Evolutionary conservation across 2,329 filamentous ascomycete species (phyloP), one percentile per base, ranked within the genome.

Genomic region (Aureobasidium sp.): DNA sequence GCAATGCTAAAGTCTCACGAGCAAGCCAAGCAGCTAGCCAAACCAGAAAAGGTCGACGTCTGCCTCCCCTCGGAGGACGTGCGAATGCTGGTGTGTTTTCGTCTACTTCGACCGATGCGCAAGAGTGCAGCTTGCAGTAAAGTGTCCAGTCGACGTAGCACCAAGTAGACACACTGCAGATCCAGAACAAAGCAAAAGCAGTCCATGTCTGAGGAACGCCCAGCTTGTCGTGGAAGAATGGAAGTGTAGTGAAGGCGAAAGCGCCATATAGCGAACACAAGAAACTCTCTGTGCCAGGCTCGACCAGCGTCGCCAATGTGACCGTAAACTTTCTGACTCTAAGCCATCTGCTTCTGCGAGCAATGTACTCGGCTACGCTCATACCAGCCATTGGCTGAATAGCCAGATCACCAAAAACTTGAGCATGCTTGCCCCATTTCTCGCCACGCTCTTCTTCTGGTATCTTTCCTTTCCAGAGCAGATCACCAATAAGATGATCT

Each of bases 311-410:
- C 0, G 94, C 95, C 0, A 88, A 79, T 1, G 90, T 82, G 15
- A 99, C 94, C 0, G 93, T 97, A 78, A 91, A 97, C 74, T 99
- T 99, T 50, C 94, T 82, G 1, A 96, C 95, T 6, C 94, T 85
- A 27, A 97, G 79, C 94, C 94, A 99, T 57, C 94, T 84, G 4
- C 92, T 87, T 27, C 94, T 84, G 13, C 94, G 86, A 5, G 87
- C 88, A 50, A 90, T 82, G 71, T 96, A 97, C 32, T 89, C 87
- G 4, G 73, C 71, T 0, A 96, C 80, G 2, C 88, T 87, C 83
- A 96, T 95, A 67, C 85, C 84, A 3, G 87, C 85, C 76, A 96
- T 89, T 41, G 95, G 95, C 72, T 99, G 94, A 62, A 97, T 85
- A 29, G 89, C 93, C 3, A 96, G 78, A 71, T 97, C 92, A 5